These are phyloP conservation scores for Strobilomyces echinocephalus DNA, from an alignment of 768 basidiomycete species.

Conservation along the genomic window DNA sequence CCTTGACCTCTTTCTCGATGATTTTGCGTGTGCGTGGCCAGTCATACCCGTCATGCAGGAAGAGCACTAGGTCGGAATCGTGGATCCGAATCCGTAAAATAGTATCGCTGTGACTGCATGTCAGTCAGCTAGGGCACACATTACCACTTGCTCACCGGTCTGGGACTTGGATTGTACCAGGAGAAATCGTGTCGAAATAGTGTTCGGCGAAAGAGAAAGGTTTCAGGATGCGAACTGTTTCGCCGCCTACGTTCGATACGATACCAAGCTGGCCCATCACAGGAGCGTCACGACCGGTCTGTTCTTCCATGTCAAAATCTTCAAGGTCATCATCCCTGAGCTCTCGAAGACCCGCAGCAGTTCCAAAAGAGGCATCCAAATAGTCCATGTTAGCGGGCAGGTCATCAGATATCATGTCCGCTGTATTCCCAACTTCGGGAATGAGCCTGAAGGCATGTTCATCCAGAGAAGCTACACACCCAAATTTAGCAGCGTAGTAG, in stretches of 20 bases:
- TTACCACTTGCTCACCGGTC: constrained; percentile 39
- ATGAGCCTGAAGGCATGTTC: constrained; percentile 72
- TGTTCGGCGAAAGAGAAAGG: constrained; percentile 67
- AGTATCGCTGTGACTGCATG: constrained; percentile 41
- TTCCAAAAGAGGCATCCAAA: constrained; percentile 75
- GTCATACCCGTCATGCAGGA: constrained; percentile 92
- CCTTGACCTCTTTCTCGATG: constrained; percentile 84
- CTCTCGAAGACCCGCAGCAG: constrained; percentile 71
- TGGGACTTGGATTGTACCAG: constrained; percentile 44
- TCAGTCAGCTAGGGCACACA: constrained; percentile 2
- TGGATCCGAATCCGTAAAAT: constrained; percentile 51
- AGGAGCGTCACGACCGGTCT: constrained; percentile 12
- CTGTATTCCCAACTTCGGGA: constrained; percentile 72
- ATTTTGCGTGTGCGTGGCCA: constrained; percentile 81
- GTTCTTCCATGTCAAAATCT: constrained; percentile 46
- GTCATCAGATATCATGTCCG: constrained; percentile 90
- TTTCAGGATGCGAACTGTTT: constrained; percentile 78
- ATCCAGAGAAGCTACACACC: constrained; percentile 62
- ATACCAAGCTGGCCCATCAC: constrained; percentile 34
- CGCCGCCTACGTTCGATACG: constrained; percentile 67
- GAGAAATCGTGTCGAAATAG: constrained; percentile 63
- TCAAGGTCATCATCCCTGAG: constrained; percentile 70
- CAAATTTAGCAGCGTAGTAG: constrained; percentile 1
- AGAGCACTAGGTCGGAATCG: constrained; percentile 59
- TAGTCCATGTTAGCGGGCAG: constrained; percentile 87